Evolutionary conservation across 1,284 basidiomycete species (phyloP).

Genomic region (Ustilago trichophora): DNA sequence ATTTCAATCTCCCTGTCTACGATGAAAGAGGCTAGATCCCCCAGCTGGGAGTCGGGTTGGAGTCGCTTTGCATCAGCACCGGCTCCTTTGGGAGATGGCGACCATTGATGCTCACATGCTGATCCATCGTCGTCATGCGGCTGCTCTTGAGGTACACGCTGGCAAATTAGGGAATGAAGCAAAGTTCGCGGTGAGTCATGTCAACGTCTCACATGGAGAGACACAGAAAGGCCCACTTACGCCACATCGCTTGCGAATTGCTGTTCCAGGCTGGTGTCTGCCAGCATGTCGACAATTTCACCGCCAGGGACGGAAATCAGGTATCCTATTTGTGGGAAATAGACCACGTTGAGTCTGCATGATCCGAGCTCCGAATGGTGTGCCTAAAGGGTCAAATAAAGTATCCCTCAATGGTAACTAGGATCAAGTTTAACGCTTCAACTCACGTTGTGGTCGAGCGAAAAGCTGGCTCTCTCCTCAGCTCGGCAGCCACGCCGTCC

Average conservation of each 20-base stretch:
- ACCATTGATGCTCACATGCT: constrained; percentile 9
- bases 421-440: background rate
- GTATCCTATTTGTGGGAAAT: constrained; percentile 50
- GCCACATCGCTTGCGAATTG: constrained; percentile 23
- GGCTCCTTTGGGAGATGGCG: background rate
- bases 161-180: background rate
- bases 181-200: no score
- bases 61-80: no score
- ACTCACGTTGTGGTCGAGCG: constrained; percentile 12
- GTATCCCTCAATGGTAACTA: background rate
- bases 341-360: constrained; percentile 29
- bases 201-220: no score
- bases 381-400: no score
- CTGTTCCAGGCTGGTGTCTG: constrained; percentile 22
- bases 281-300: constrained; percentile 17
- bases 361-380: no score
- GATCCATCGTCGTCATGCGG: constrained; percentile 27
- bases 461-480: constrained; percentile 24
- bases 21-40: constrained; percentile 41
- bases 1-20: constrained; percentile 47
- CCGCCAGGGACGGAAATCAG: constrained; percentile 30
- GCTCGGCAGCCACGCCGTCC: constrained; percentile 21
- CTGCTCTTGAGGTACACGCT: constrained; percentile 43
- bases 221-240: constrained; percentile 12
- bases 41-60: constrained; percentile 28